Evolutionary conservation across 192 early-diverging fungal species (phyloP), one percentile per base, ranked within the genome.

Genomic region (Radiomyces spectabilis): DNA sequence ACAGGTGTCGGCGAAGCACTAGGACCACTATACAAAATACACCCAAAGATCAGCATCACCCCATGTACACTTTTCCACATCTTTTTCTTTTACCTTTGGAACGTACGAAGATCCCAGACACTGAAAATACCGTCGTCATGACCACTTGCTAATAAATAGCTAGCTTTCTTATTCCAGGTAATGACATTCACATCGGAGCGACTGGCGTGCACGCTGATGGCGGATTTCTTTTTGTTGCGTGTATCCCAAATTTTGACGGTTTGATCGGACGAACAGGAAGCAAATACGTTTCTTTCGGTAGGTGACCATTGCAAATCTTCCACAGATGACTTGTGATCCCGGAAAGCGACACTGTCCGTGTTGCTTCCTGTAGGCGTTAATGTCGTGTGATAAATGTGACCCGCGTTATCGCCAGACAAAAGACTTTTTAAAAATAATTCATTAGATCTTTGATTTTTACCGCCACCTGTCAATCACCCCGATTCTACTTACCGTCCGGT

Each of bases 241-340:
- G 83, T 82, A 73, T 99, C 96, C 93, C 95, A 99, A 54, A 99
- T 88, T 55, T 85, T 82, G 54, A 99, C 83, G 0, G 93, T 92
- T 61, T 90, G 78, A 72, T 99, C 96, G 2, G 87, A 85, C 0
- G 88, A 91, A 59, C 88, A 85, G 6, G 89, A 86, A 1, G 93
- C 94, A 85, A 99, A 99, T 12, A 97, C 94, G 22, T 78, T 84
- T 16, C 78, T 77, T 57, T 95, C 91, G 1, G 81, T 75, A 19
- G 93, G 92, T 4, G 93, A 94, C 95, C 95, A 99, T 78, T 99
- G 96, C 43, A 99, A 53, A 65, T 99, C 96, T 66, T 99, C 96
- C 19, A 97, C 85, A 15, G 87, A 92, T 5, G 78, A 81, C 32
- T 70, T 78, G 65, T 98, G 94, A 35, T 91, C 96, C 31, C 65